Percentiles rank a stretch among this genome's conserved stretches.
phyloP scores from a whole-genome alignment of 768 basidiomycete genomes.

The Collybia nuda region DNA sequence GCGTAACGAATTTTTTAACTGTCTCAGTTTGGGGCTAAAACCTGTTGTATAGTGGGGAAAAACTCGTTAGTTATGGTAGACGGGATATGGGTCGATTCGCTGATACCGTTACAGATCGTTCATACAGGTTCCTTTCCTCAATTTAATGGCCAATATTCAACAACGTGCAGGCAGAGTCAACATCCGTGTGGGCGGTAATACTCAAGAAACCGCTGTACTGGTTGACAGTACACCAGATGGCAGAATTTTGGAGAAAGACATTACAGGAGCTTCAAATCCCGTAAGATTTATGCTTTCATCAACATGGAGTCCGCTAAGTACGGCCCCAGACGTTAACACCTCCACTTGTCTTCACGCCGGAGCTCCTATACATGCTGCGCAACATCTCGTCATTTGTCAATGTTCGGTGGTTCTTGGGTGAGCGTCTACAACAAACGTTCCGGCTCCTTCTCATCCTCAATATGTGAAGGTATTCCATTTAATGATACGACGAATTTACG shows the following conservation, averaged over 20 bases:
- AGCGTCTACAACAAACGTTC: background rate
- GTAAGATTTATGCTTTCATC: constrained; percentile 4
- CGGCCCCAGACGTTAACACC: constrained; percentile 61
- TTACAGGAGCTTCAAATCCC: constrained; percentile 15
- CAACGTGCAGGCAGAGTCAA: constrained; percentile 61
- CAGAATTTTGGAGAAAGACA: constrained; percentile 22
- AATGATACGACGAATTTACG: constrained; percentile 59
- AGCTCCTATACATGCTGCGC: constrained; percentile 65
- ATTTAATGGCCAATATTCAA: constrained; percentile 72
- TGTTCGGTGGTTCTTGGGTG: constrained; percentile 68
- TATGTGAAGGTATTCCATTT: constrained; percentile 51
- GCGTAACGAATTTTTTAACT: constrained; percentile 20
- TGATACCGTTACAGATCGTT: constrained; percentile 30
- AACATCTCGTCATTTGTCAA: constrained; percentile 64
- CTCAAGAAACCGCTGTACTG: constrained; percentile 64
- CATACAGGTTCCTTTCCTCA: constrained; percentile 66
- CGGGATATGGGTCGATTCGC: background rate
- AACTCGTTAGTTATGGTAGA: constrained; percentile 14
- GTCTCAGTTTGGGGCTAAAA: background rate
- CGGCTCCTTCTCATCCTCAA: background rate
- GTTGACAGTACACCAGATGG: constrained; percentile 49
- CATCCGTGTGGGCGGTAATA: constrained; percentile 79
- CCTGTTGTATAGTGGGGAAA: constrained; percentile 5
- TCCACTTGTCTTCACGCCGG: constrained; percentile 60
- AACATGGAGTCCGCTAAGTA: background rate